Evolutionary conservation across 2,329 filamentous ascomycete genomes (phyloP).

Genomic region (Beauveria sp.): DNA sequence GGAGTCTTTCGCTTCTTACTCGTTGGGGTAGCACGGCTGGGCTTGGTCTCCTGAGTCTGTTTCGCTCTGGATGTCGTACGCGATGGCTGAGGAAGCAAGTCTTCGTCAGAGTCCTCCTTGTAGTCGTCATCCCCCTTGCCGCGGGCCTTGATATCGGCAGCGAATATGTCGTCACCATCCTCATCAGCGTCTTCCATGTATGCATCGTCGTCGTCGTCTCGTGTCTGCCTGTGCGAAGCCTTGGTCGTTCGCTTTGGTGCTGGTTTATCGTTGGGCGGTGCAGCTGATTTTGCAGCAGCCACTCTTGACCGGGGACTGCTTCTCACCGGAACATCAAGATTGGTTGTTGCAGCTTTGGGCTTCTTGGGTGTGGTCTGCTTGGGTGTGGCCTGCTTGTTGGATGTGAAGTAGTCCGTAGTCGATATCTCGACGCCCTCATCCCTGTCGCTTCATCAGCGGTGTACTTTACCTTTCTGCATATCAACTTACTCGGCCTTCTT

Average conservation of each 20-base stretch:
- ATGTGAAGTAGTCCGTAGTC: slow-evolving; percentile 51
- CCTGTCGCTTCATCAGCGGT: slow-evolving; percentile 18
- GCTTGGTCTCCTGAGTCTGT: slow-evolving; percentile 19
- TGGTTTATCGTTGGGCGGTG: slow-evolving; percentile 22
- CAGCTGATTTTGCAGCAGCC: slow-evolving; percentile 20
- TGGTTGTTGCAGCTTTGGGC: slow-evolving; percentile 27
- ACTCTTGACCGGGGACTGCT: slow-evolving; percentile 44
- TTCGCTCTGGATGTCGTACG: slow-evolving; percentile 41
- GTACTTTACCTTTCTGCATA: slow-evolving; percentile 3
- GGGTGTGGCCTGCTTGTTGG: slow-evolving; percentile 32
- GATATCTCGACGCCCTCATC: slow-evolving; percentile 44
- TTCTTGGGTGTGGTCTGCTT: slow-evolving; percentile 29
- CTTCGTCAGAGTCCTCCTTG: slow-evolving; percentile 67
- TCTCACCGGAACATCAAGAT: slow-evolving; percentile 39
- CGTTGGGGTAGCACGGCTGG: slow-evolving; percentile 22
- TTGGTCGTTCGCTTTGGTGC: slow-evolving; percentile 32
- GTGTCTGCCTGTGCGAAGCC: slow-evolving; percentile 32
- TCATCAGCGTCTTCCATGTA: slow-evolving; percentile 61
- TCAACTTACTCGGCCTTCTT: slow-evolving; percentile 47
- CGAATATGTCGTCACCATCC: slow-evolving; percentile 76
- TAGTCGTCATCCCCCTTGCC: slow-evolving; percentile 71
- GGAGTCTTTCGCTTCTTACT: slow-evolving; percentile 53
- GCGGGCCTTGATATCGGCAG: slow-evolving; percentile 58
- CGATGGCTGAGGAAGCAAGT: slow-evolving; percentile 54
- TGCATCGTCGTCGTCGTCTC: slow-evolving; percentile 47